Evolutionary conservation across 176 grass and related monocot species (phyloP).

Genomic region (Raddia guianensis): DNA sequence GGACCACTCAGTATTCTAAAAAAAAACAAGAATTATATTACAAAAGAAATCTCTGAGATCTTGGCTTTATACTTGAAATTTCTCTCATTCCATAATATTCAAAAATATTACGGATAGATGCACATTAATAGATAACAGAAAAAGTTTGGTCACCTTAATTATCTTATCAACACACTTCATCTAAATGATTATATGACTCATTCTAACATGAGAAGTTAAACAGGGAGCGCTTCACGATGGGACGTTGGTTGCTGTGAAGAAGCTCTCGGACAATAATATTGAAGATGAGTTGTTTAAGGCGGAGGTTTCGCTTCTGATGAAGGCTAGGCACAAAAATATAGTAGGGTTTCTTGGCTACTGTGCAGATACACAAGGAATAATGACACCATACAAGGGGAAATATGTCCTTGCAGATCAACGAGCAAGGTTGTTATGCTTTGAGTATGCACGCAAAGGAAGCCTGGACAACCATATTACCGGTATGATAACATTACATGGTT

Average conservation of each 20-base stretch:
- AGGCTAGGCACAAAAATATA: background rate
- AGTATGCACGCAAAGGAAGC: background rate
- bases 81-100: too few relatives aligned
- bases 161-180: too few relatives aligned
- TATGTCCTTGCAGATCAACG: background rate
- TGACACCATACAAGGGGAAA: background rate
- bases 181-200: too few relatives aligned
- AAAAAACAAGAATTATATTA: too few relatives aligned
- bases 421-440: conserved; percentile 15
- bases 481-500: background rate
- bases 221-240: background rate
- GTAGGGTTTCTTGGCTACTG: conserved; percentile 16
- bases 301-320: background rate
- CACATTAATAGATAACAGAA: too few relatives aligned
- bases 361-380: conserved; percentile 1
- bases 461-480: background rate
- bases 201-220: background rate
- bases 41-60: too few relatives aligned
- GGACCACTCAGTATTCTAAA: too few relatives aligned
- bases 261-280: background rate
- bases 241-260: conserved; percentile 20
- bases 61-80: too few relatives aligned
- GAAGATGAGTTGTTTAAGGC: background rate
- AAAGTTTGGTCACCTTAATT: too few relatives aligned
- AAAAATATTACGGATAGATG: too few relatives aligned